phyloP scores from a whole-genome alignment of 306 rosid species.

The Trifolium subterraneum region DNA sequence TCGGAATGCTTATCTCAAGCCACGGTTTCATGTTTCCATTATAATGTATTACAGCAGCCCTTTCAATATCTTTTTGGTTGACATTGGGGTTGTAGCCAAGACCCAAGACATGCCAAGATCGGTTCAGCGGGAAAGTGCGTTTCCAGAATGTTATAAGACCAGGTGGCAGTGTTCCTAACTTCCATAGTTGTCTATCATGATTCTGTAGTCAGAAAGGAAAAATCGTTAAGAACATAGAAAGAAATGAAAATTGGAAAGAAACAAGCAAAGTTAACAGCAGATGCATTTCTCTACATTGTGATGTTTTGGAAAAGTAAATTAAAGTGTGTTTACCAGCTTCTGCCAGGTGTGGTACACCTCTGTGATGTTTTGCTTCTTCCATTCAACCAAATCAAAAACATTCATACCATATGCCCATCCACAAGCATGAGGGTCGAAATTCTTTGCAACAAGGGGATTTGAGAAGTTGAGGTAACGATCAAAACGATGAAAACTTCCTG shows the following conservation, averaged over 20 bases:
- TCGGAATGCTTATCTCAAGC: slow-evolving; percentile 93
- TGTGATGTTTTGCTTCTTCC: slow-evolving; percentile 95
- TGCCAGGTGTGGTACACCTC: slow-evolving; percentile 95
- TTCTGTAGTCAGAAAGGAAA: slow-evolving; percentile 57
- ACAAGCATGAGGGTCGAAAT: slow-evolving; percentile 89
- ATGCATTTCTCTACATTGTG: neutral
- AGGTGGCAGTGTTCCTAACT: slow-evolving; percentile 94
- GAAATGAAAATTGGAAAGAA: slow-evolving; percentile 8
- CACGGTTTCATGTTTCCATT: slow-evolving; percentile 98
- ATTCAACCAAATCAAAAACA: slow-evolving; percentile 83
- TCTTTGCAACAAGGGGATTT: slow-evolving; percentile 79
- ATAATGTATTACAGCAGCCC: slow-evolving; percentile 85
- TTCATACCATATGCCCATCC: slow-evolving; percentile 99
- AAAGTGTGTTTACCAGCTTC: slow-evolving; percentile 69
- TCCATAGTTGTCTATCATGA: slow-evolving; percentile 90
- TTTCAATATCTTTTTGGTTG: slow-evolving; percentile 65
- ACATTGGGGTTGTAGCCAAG: slow-evolving; percentile 83
- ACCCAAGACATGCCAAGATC: slow-evolving; percentile 86
- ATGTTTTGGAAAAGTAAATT: neutral
- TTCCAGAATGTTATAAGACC: slow-evolving; percentile 97
- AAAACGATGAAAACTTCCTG: slow-evolving; percentile 91
- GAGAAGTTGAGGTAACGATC: slow-evolving; percentile 96
- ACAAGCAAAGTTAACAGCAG: slow-evolving; percentile 14
- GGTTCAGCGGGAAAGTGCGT: slow-evolving; percentile 68
- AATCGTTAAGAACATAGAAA: slow-evolving; percentile 19